These are phyloP conservation scores for Przewalskia tangutica DNA, from an alignment of 257 asterid species.

Conservation along the genomic window DNA sequence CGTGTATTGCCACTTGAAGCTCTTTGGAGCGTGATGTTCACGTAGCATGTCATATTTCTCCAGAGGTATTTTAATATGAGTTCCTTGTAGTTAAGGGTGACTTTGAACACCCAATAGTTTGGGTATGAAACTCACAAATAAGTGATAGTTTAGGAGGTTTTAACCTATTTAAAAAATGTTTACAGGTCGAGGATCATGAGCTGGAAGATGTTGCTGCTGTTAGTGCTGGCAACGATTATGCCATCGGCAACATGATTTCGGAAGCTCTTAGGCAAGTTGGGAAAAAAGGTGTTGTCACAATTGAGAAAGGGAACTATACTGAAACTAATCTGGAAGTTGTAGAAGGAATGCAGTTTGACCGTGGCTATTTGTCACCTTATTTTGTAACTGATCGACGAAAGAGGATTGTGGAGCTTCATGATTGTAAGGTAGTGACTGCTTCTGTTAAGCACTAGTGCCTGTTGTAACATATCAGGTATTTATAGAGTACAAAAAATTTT, in stretches of 20 bases:
- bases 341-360: constrained; percentile 86
- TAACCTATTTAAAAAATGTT: too few relatives aligned
- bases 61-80: too few relatives aligned
- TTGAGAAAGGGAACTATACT: constrained; percentile 63
- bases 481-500: constrained; percentile 5
- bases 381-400: constrained; percentile 66
- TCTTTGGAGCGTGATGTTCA: too few relatives aligned
- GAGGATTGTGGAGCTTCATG: constrained; percentile 57
- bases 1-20: too few relatives aligned
- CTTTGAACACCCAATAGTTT: too few relatives aligned
- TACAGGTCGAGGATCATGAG: constrained; percentile 74
- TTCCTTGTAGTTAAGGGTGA: too few relatives aligned
- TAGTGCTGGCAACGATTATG: constrained; percentile 78
- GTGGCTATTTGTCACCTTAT: constrained; percentile 76
- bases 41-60: too few relatives aligned
- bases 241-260: constrained; percentile 55
- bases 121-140: too few relatives aligned
- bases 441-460: neutral
- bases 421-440: constrained; percentile 60
- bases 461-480: neutral
- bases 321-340: constrained; percentile 48
- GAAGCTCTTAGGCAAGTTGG: constrained; percentile 65
- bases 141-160: too few relatives aligned
- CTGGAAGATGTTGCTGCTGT: constrained; percentile 78
- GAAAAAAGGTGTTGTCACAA: constrained; percentile 48